A percentile compares a stretch with the other conserved stretches of the same genome.
These are phyloP conservation scores for Citrullus mucosospermus DNA, from an alignment of 306 rosid species.

Conservation along the genomic window DNA sequence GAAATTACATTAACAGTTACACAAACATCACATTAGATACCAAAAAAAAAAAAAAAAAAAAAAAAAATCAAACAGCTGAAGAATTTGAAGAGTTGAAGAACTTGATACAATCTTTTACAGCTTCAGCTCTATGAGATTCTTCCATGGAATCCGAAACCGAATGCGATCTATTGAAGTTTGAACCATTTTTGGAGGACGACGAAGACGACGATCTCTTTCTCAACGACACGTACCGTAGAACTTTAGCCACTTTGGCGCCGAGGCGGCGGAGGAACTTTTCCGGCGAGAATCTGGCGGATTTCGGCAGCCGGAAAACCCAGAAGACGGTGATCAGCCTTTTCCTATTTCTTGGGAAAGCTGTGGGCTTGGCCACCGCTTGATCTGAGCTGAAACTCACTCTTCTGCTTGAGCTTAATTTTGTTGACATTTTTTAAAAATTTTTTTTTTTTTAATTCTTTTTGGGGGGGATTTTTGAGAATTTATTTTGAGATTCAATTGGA, in stretches of 20 bases:
- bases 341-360: conserved; percentile 11
- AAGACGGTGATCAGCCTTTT: background rate
- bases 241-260: background rate
- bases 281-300: background rate
- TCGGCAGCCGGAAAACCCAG: background rate
- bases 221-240: background rate
- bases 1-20: background rate
- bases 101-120: conserved; percentile 73
- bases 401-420: conserved; percentile 6
- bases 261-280: conserved; percentile 2
- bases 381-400: conserved; percentile 10
- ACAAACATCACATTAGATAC: background rate
- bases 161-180: background rate
- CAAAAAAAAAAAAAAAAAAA: background rate
- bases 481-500: background rate
- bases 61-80: background rate
- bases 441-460: background rate
- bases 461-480: too few relatives aligned
- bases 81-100: conserved; percentile 48
- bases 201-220: background rate
- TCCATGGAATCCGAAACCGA: conserved; percentile 47
- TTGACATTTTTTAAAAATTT: background rate
- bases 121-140: conserved; percentile 73
- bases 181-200: background rate
- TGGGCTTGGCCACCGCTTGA: conserved; percentile 16